Evolutionary conservation across 179 eudicot genomes (phyloP), one percentile per base, ranked within the genome.

Genomic region (Spergularia azorica): DNA sequence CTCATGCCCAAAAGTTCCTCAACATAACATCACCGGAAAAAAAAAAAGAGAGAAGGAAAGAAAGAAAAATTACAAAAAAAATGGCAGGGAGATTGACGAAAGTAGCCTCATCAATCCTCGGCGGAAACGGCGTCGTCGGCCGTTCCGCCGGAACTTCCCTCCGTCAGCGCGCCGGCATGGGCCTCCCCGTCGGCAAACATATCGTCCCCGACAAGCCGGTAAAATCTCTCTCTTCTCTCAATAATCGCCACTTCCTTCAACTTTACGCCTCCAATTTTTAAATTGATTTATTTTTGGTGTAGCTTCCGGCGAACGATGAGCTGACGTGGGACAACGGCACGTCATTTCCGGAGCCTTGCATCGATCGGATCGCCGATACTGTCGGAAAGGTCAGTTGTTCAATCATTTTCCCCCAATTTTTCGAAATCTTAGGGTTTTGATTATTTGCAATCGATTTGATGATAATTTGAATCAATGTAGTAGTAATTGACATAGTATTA

Each of bases 151-250:
- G 80, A 15, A 77, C 92, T 58, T 89, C 96, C 67, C 88, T 93
- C 78, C 95, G 97, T 17, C 88, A 79, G 55, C 91, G 97, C 56
- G 81, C 95, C 48, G 97, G 99, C 60, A 90, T 95, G 95, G 99
- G 97, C 39, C 93, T 95, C 12, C 97, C 99, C 76, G 94, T 90
- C 85, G 99, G 97, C 75, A 93, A 89, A 71, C 97, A 91, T 86
- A 85, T 93, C 86, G 92, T 95, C 83, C 99, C 96, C 71, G 83
- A 88, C 74, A 93, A 94, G 59, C 97, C 98, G 67, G 96, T 95
- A 51, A 36, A 32, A 63, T 80, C 70, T 58, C 67, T 64, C 78
- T 26, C 32, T 14, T 17, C 18, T 8, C n/a, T 36, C 52, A 36
- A 4, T 1, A 63, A 26, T 46, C 56, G 0, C 0, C 41, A 13